phyloP scores from a whole-genome alignment of 768 basidiomycete genomes.

The Lentinus tigrinus region DNA sequence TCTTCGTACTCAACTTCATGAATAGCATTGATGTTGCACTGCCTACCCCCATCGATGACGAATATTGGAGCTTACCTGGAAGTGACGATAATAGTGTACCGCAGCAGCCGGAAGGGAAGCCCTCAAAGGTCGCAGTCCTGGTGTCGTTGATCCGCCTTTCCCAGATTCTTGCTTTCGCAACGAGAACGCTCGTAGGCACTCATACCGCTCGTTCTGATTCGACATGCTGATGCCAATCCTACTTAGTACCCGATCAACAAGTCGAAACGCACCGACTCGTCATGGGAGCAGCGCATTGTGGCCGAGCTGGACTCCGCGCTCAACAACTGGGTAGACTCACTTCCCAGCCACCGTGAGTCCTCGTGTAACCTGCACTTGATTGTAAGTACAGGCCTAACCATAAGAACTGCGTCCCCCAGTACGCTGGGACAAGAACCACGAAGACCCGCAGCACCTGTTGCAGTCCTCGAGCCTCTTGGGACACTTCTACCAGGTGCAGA shows the following conservation, averaged over 20 bases:
- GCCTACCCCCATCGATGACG: slow-evolving; percentile 65
- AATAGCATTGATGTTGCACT: slow-evolving; percentile 65
- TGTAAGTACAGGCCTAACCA: too few relatives aligned
- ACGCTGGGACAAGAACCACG: slow-evolving; percentile 22
- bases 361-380: not conserved
- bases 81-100: slow-evolving; percentile 47
- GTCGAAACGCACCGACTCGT: slow-evolving; percentile 32
- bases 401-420: slow-evolving; percentile 14
- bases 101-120: slow-evolving; percentile 56
- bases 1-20: not conserved
- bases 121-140: slow-evolving; percentile 56
- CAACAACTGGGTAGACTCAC: slow-evolving; percentile 57
- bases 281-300: slow-evolving; percentile 50
- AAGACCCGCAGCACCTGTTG: slow-evolving; percentile 22
- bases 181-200: slow-evolving; percentile 38
- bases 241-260: slow-evolving; percentile 45
- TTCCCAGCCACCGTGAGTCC: slow-evolving; percentile 52
- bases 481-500: slow-evolving; percentile 47
- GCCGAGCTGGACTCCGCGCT: slow-evolving; percentile 61
- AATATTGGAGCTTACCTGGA: slow-evolving; percentile 67
- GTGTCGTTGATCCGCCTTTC: slow-evolving; percentile 53
- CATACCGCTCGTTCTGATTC: not conserved
- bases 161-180: slow-evolving; percentile 57
- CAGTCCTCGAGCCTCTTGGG: slow-evolving; percentile 38
- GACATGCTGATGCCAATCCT: not conserved